Evolutionary conservation across 1,139 yeast genomes (phyloP), one percentile per base, ranked within the genome.

Genomic region (Suhomyces bokatorum): DNA sequence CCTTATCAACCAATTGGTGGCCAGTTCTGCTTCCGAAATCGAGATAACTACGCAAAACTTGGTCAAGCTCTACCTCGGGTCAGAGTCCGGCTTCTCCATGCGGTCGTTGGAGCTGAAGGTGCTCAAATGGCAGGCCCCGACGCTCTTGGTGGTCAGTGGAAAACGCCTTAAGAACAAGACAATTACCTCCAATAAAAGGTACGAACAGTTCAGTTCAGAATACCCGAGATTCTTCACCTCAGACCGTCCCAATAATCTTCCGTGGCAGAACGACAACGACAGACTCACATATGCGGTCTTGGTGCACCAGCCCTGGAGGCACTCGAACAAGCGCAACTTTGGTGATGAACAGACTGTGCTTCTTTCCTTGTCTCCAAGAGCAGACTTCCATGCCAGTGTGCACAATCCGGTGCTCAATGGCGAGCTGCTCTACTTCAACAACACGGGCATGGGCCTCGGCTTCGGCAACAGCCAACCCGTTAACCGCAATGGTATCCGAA

Each of bases 111-210:
- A 91, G 63, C 78, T 85, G 50, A 88, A 85, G 53, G 87, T 85
- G 0, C 84, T 88, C 68, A 88, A 89, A 58, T 91, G 97, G 97
- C 82, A 80, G 53, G 95, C 96, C 0, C 96, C 97, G 0, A 81
- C 97, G 0, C 60, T 89, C 2, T 53, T 91, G 11, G 51, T 91
- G 0, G 73, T 91, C 0, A 77, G 81, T 4, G 98, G 97, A 0
- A 76, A 72, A 53, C 58, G 82, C 35, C 63, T 85, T 28, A 61
- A 59, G 41, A 44, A 61, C n/a, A 70, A 76, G 48, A 69, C 77
- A 5, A 57, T 59, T 1, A 60, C 63, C 2, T 62, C 71, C 24
- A 78, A 78, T 51, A 75, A 73, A 48, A 59, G 85, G 35, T 82
- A 78, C 55, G 69, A 69, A 29, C 65, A 67, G 29, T 85, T 85